phyloP scores from a whole-genome alignment of 176 grass and related monocot genomes.

The Poa pratensis region DNA sequence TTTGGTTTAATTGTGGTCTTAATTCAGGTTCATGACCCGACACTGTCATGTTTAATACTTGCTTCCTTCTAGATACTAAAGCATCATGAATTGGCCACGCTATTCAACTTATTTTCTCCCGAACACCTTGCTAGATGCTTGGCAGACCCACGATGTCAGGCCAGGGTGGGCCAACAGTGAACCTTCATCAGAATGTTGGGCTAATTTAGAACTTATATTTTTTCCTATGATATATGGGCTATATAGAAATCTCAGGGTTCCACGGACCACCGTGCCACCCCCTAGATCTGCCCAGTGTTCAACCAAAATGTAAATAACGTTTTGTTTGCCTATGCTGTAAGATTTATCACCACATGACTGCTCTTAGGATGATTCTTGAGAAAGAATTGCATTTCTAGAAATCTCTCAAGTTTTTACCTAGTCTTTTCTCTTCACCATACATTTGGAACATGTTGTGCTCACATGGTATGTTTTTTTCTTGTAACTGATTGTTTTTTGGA shows the following conservation, averaged over 20 bases:
- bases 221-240: too few relatives aligned
- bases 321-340: constrained; percentile 26
- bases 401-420: background rate
- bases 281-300: background rate
- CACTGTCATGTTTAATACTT: constrained; percentile 18
- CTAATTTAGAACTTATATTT: too few relatives aligned
- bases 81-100: constrained; percentile 12
- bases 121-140: constrained; percentile 18
- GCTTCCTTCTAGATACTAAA: constrained; percentile 32
- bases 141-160: background rate
- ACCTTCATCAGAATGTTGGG: too few relatives aligned
- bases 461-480: constrained; percentile 22
- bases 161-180: too few relatives aligned
- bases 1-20: constrained; percentile 12
- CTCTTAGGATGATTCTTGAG: constrained; percentile 18
- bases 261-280: too few relatives aligned
- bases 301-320: constrained; percentile 18
- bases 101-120: background rate
- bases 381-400: constrained; percentile 12
- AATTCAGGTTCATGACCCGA: constrained; percentile 45
- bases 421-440: constrained; percentile 26
- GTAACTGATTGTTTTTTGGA: background rate
- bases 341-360: constrained; percentile 11
- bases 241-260: too few relatives aligned
- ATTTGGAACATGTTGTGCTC: constrained; percentile 2